These are phyloP conservation scores for Claviceps sp. DNA, from an alignment of 2,329 filamentous ascomycete species.

Conservation along the genomic window DNA sequence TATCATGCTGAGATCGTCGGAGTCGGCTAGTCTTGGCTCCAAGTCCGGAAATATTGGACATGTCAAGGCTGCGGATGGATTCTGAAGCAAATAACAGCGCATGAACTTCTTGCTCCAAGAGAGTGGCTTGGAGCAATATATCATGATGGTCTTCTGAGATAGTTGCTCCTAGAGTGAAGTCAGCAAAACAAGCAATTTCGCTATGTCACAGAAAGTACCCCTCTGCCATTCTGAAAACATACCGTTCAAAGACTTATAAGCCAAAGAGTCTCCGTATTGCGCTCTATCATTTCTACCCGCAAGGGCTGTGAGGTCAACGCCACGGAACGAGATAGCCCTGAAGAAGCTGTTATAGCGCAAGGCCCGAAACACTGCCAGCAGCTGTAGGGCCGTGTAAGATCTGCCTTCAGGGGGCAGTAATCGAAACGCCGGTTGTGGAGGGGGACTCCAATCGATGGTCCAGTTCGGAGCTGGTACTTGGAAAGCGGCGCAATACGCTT, in stretches of 20 bases:
- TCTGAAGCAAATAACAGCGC: conserved; percentile 42
- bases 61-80: conserved; percentile 39
- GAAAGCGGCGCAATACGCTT: conserved; percentile 42
- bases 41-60: conserved; percentile 29
- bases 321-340: conserved; percentile 40
- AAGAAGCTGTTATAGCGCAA: conserved; percentile 47
- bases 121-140: conserved; percentile 32
- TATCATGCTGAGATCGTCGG: conserved; percentile 13
- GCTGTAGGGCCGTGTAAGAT: conserved; percentile 34
- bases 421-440: conserved; percentile 37
- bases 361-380: conserved; percentile 43
- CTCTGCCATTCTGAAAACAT: conserved; percentile 8
- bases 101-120: conserved; percentile 43
- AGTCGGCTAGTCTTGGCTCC: conserved; percentile 11
- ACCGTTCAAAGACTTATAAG: conserved; percentile 40
- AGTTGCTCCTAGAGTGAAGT: conserved; percentile 24
- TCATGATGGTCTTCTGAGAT: conserved; percentile 35
- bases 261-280: conserved; percentile 31
- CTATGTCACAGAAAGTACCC: not conserved
- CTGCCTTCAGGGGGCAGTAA: conserved; percentile 29
- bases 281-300: conserved; percentile 28
- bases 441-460: conserved; percentile 32
- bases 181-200: not conserved
- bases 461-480: conserved; percentile 35
- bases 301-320: conserved; percentile 33